phyloP scores from a whole-genome alignment of 2,329 filamentous ascomycete species.

The Penicillium occitanis region DNA sequence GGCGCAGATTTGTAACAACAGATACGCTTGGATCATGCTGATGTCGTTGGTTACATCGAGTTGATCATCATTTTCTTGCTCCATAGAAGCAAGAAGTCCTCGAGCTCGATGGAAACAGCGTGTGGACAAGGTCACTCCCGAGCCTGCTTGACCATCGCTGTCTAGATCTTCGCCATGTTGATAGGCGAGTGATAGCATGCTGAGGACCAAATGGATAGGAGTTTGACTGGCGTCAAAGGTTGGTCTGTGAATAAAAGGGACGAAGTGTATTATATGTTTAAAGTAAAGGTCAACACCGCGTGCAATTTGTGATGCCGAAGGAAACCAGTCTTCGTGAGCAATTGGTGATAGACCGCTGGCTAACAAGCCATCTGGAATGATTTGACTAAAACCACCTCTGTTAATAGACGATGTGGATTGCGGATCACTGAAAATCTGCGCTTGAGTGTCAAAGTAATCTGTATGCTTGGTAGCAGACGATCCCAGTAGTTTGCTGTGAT shows the following conservation, averaged over 20 bases:
- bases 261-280: slow-evolving; percentile 36
- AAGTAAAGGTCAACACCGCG: slow-evolving; percentile 41
- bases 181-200: slow-evolving; percentile 42
- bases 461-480: not conserved
- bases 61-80: slow-evolving; percentile 22
- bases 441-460: not conserved
- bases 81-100: slow-evolving; percentile 26
- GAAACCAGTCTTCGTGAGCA: slow-evolving; percentile 33
- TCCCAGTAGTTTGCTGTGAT: not conserved
- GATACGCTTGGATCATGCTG: slow-evolving; percentile 39
- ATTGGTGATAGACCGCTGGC: slow-evolving; percentile 16
- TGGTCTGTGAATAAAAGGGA: slow-evolving; percentile 41
- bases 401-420: not conserved
- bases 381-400: not conserved
- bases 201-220: slow-evolving; percentile 32
- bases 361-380: not conserved
- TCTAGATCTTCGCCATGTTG: slow-evolving; percentile 44
- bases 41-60: slow-evolving; percentile 24
- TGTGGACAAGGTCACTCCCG: slow-evolving; percentile 32
- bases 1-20: slow-evolving; percentile 45
- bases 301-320: slow-evolving; percentile 32
- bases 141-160: slow-evolving; percentile 26
- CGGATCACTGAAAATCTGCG: not conserved
- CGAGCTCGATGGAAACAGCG: slow-evolving; percentile 38
- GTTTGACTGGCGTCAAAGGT: slow-evolving; percentile 35